These are phyloP conservation scores for Boletus sp. DNA, from an alignment of 768 basidiomycete genomes.

Conservation along the genomic window DNA sequence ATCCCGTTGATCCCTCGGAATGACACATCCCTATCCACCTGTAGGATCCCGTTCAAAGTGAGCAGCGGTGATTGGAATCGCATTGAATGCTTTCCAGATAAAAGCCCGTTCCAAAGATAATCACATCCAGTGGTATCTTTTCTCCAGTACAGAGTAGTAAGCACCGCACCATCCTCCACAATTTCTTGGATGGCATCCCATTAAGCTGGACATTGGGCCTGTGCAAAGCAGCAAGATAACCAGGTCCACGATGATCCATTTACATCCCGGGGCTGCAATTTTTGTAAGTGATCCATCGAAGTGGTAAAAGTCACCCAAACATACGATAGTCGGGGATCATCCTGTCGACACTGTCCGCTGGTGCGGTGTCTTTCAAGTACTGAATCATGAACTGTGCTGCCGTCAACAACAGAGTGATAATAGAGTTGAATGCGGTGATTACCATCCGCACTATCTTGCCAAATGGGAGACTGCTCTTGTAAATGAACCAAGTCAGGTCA, in stretches of 20 bases:
- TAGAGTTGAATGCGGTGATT: background rate
- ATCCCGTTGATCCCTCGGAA: background rate
- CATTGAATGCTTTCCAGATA: background rate
- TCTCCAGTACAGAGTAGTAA: background rate
- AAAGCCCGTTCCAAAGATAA: slow-evolving; percentile 5
- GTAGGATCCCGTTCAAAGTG: background rate
- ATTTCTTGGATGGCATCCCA: slow-evolving; percentile 16
- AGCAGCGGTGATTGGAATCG: background rate
- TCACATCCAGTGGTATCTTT: background rate
- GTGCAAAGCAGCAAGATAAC: slow-evolving; percentile 47
- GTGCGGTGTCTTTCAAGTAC: background rate
- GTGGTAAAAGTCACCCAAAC: background rate
- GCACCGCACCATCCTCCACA: background rate
- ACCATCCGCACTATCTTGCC: background rate
- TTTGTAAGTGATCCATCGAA: background rate
- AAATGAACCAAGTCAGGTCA: slow-evolving; percentile 2
- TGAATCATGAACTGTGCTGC: background rate
- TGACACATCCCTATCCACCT: background rate
- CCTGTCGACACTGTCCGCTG: background rate
- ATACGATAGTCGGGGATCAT: slow-evolving; percentile 5
- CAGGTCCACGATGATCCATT: slow-evolving; percentile 52
- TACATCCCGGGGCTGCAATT: slow-evolving; percentile 52
- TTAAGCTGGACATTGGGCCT: slow-evolving; percentile 48
- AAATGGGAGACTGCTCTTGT: background rate
- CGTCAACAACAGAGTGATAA: background rate